Evolutionary conservation across 73 alveolate species (phyloP).

Genomic region (Blepharisma japonicum): DNA sequence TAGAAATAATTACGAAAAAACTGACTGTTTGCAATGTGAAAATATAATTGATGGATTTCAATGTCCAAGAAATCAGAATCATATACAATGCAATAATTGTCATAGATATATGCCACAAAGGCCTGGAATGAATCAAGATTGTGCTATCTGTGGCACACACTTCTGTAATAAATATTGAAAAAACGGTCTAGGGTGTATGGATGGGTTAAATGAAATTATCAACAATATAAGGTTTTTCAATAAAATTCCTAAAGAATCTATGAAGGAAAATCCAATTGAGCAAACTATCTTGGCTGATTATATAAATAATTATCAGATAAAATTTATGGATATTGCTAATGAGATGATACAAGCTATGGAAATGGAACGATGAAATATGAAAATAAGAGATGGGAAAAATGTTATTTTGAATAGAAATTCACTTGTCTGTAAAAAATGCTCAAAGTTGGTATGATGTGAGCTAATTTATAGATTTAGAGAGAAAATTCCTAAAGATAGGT

Average conservation of each 20-base stretch:
- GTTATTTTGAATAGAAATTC: constrained; percentile 30
- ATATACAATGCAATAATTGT: constrained; percentile 39
- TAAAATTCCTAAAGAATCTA: neutral
- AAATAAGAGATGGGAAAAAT: constrained; percentile 31
- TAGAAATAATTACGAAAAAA: constrained; percentile 19
- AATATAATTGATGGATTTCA: constrained; percentile 25
- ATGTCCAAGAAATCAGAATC: constrained; percentile 32
- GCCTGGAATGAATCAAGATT: constrained; percentile 8
- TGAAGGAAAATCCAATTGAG: constrained; percentile 18
- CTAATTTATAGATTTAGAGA: constrained; percentile 53
- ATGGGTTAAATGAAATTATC: no score
- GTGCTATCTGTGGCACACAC: constrained; percentile 25
- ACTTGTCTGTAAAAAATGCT: constrained; percentile 47
- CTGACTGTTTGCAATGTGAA: constrained; percentile 13
- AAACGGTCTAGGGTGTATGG: no score
- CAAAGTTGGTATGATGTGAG: constrained; percentile 47
- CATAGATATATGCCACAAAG: constrained; percentile 36
- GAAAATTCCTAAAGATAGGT: constrained; percentile 38
- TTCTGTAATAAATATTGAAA: no score
- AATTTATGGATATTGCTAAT: constrained; percentile 6
- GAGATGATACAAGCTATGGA: constrained; percentile 42
- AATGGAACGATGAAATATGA: constrained; percentile 19
- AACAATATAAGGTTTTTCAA: no score
- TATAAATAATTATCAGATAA: constrained; percentile 2
- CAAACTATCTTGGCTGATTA: constrained; percentile 10